Evolutionary conservation across 495 filamentous ascomycete species (phyloP), one percentile per base, ranked within the genome.

Genomic region (Aspergillus egyptiacus): DNA sequence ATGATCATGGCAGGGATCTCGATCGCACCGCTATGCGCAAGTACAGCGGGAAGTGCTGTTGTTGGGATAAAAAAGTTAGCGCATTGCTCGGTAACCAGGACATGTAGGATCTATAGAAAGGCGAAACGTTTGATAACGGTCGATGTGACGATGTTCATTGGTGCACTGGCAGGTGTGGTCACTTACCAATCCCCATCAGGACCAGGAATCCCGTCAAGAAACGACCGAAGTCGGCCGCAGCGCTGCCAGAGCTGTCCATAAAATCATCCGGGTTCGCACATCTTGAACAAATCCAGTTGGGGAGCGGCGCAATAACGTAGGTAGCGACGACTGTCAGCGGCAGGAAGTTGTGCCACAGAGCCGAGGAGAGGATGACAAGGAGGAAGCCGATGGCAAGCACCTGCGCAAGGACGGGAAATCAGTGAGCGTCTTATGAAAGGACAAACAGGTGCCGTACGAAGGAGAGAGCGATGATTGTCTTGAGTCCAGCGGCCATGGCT

Each of bases 341-440:
- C 59, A 91, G 87, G 80, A 94, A 98, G 64, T 88, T 86, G 50
- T 89, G 75, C 76, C 83, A 97, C 43, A 98, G 84, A 24, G 94
- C 93, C 61, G 89, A 93, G 51, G 90, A 96, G 62, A 98, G 87
- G 71, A 98, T 98, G 35, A 97, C 91, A 53, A 98, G 90, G 61
- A 98, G 88, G 79, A 98, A 98, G 60, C 93, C 93, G 64, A 98
- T 93, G 51, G 94, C 94, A 47, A 98, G 88, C 61, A 98, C 79
- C 86, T 91, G 43, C 23, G 41, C 6, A 31, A 22, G 43, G 39
- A 30, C 5, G 13, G 22, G 27, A 34, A n/a, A 39, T 66, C 42
- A 64, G 59, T 15, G 19, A 49, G 25, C 11, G 14, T 7, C 48
- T 28, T 19, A 6, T 24, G 3, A 14, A 8, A 20, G 19, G 43